Base-by-base conservation (phyloP, 805 yeast species). In the Lipomyces kockii region DNA sequence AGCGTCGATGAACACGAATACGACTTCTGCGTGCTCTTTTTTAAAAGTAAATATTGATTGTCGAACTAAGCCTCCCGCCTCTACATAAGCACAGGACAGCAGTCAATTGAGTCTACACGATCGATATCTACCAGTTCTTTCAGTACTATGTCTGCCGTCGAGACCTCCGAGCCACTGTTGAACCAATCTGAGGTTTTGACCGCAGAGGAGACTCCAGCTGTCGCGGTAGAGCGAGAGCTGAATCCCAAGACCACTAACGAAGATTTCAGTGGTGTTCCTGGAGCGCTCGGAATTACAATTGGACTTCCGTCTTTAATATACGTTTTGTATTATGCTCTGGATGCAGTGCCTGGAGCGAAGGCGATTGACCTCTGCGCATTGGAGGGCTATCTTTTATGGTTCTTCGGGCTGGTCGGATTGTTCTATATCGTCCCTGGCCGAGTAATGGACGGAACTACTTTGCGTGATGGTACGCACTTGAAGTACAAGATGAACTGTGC, bases 401-500 rank as follows among this genome's bases (percentile, higher is more conserved):
- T 92, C 74, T 81, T 82, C 64, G 83, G 82, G 0, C 81, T 95
- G 62, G 88, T 86, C 3, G 66, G 84, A 0, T 79, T 91, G 55
- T 97, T 91, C 76, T 74, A 84, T 14, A 73, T 88, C 2, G 79
- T 90, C 43, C 93, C 94, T 12, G 97, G 94, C 0, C 83, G 80
- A 66, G 78, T 76, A 29, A 79, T 86, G 72, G 76, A 84, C 39
- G 99, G 99, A 32, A 86, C 88, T 11, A 78, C 76, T 64, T 80
- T 94, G 66, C 83, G 98, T 74, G 97, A 92, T 77, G 95, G 95
- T 1, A 83, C 90, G 0, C 78, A 78, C 60, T 82, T 94, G 68
- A 75, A 77, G 22, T 94, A 94, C 80, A 88, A 89, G 75, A 90
- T 95, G 80, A 94, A 95, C 76, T 98, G 98, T 12, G 77, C 83